Conservation (phyloP, 2,329 filamentous ascomycete genomes). For the Colletotrichum sublineola region DNA sequence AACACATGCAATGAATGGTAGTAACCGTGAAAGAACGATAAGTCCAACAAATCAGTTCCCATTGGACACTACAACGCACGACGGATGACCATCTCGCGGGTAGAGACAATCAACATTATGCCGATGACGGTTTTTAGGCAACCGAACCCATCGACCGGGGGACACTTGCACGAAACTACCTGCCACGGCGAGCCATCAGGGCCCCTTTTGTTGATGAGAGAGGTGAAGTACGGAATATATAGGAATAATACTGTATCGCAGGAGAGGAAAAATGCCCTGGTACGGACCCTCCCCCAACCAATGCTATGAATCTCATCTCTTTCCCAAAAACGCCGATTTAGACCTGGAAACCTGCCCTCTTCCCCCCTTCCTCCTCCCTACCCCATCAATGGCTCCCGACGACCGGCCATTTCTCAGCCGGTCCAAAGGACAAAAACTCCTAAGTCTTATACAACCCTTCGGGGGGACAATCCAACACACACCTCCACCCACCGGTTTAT, state of each 20-base stretch:
- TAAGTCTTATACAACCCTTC: conserved; percentile 6
- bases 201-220: background rate
- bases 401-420: background rate
- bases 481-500: background rate
- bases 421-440: background rate
- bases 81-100: background rate
- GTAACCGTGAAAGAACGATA: background rate
- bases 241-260: conserved; percentile 5
- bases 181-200: no score
- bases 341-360: background rate
- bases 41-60: background rate
- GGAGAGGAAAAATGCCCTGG: background rate
- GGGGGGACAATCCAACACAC: background rate
- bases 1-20: background rate
- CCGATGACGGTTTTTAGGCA: no score
- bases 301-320: conserved; percentile 19
- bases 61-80: background rate
- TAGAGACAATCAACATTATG: background rate
- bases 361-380: background rate
- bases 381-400: background rate
- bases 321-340: conserved; percentile 17
- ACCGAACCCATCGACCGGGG: background rate
- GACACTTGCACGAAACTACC: background rate
- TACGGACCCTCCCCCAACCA: background rate
- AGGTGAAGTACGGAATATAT: background rate